Evolutionary conservation across 805 yeast genomes (phyloP).

Genomic region (Teunomyces barrocoloradensis): DNA sequence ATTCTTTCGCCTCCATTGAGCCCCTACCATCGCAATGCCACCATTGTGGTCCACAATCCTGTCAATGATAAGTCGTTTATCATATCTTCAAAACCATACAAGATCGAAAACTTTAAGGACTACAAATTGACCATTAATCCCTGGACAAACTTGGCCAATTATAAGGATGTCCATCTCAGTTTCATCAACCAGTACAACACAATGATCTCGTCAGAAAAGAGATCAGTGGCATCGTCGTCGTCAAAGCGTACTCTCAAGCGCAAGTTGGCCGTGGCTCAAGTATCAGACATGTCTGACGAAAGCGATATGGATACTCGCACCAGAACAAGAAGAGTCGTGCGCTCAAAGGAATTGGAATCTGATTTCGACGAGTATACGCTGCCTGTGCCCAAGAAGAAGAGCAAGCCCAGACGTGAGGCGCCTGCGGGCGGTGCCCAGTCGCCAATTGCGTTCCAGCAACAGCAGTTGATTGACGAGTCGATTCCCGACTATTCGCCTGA

Average conservation of each 20-base stretch:
- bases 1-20: constrained; percentile 29
- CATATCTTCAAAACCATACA: constrained; percentile 28
- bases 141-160: constrained; percentile 46
- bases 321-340: constrained; percentile 57
- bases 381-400: constrained; percentile 40
- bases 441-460: constrained; percentile 38
- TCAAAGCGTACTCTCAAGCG: constrained; percentile 8
- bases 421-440: constrained; percentile 21
- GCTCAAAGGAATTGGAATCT: constrained; percentile 25
- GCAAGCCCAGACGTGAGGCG: constrained; percentile 34
- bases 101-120: constrained; percentile 46
- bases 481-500: constrained; percentile 86
- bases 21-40: constrained; percentile 14
- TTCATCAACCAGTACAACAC: constrained; percentile 53
- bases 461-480: constrained; percentile 61
- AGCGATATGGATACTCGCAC: constrained; percentile 42
- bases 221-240: not conserved
- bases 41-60: constrained; percentile 7
- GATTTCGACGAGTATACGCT: constrained; percentile 21
- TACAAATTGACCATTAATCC: constrained; percentile 51
- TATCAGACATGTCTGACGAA: constrained; percentile 3
- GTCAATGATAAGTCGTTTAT: constrained; percentile 9
- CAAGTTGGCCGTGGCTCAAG: constrained; percentile 5
- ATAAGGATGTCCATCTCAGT: constrained; percentile 47
- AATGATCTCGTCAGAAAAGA: constrained; percentile 14